Percentiles rank a stretch among this genome's conserved stretches.
Evolutionary conservation across 495 filamentous ascomycete species (phyloP).

Genomic region (Polyplosphaeria fusca): DNA sequence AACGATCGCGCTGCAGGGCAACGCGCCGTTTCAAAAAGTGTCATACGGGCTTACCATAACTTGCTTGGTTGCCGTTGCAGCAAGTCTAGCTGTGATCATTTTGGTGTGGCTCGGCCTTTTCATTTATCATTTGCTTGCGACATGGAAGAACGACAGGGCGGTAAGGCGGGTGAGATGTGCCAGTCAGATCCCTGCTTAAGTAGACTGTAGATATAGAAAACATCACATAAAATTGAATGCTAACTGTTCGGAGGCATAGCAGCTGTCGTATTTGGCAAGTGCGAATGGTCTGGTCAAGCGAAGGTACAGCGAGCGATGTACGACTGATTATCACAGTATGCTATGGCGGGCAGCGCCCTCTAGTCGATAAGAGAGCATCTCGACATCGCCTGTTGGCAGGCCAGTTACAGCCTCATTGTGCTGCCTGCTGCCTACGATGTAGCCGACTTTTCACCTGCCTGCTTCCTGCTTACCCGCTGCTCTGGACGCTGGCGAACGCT

Average conservation of each 20-base stretch:
- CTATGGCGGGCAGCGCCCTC: too few species aligned
- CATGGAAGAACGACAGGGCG: too few species aligned
- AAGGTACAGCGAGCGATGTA: too few species aligned
- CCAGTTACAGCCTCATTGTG: not conserved
- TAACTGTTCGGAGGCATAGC: too few species aligned
- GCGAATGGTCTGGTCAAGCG: too few species aligned
- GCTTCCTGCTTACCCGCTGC: not conserved
- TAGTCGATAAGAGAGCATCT: not conserved
- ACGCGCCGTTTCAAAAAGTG: not conserved
- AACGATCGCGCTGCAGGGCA: slow-evolving; percentile 8
- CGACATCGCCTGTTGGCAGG: not conserved
- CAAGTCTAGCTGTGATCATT: not conserved
- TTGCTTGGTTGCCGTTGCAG: slow-evolving; percentile 1
- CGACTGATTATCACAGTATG: too few species aligned
- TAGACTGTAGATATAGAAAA: too few species aligned
- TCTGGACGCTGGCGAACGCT: not conserved
- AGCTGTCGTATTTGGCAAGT: too few species aligned
- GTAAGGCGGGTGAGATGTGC: too few species aligned
- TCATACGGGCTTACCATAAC: slow-evolving; percentile 10
- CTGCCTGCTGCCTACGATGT: slow-evolving; percentile 1
- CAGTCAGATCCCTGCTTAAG: too few species aligned
- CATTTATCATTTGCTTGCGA: slow-evolving; percentile 4
- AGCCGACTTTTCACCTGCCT: not conserved
- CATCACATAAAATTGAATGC: too few species aligned
- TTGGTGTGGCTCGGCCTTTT: slow-evolving; percentile 5